phyloP scores from a whole-genome alignment of 1,284 basidiomycete genomes.

The Cutaneotrichosporon curvatum region DNA sequence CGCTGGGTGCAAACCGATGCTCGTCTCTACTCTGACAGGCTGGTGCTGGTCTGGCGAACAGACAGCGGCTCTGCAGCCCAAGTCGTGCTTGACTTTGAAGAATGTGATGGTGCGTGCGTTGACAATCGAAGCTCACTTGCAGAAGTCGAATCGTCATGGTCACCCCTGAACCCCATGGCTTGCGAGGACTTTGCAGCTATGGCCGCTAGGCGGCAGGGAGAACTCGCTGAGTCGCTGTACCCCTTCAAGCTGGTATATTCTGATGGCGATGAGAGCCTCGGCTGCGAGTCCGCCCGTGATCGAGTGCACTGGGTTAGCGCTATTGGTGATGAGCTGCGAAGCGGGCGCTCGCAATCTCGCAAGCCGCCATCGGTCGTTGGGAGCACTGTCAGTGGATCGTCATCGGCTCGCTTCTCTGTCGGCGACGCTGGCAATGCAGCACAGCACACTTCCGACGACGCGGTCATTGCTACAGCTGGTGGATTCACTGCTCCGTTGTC shows the following conservation, averaged over 20 bases:
- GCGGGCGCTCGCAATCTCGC: constrained; percentile 2
- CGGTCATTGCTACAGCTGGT: constrained; percentile 35
- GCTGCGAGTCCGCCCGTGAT: constrained; percentile 71
- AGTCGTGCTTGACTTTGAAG: constrained; percentile 71
- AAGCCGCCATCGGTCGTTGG: constrained; percentile 9
- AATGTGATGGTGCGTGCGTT: constrained; percentile 52
- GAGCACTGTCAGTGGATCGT: constrained; percentile 21
- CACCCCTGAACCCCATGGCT: constrained; percentile 66
- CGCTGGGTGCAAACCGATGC: constrained; percentile 79
- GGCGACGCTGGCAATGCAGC: not conserved
- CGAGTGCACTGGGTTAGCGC: constrained; percentile 80
- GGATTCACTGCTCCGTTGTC: constrained; percentile 32
- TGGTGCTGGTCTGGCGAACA: constrained; percentile 74
- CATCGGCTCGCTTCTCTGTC: constrained; percentile 27
- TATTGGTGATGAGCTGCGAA: constrained; percentile 51
- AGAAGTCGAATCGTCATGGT: constrained; percentile 69
- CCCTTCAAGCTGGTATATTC: constrained; percentile 80
- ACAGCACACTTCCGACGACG: constrained; percentile 33
- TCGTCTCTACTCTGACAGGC: constrained; percentile 66
- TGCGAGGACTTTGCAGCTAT: constrained; percentile 74
- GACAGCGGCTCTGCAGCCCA: constrained; percentile 67
- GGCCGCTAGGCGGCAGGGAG: constrained; percentile 60
- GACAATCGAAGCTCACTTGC: constrained; percentile 34
- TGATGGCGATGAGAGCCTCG: constrained; percentile 76
- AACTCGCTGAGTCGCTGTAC: constrained; percentile 62